Percentiles rank a stretch among this genome's conserved stretches.
These are phyloP conservation scores for Beauveria sp. DNA, from an alignment of 2,329 filamentous ascomycete species.

Conservation along the genomic window DNA sequence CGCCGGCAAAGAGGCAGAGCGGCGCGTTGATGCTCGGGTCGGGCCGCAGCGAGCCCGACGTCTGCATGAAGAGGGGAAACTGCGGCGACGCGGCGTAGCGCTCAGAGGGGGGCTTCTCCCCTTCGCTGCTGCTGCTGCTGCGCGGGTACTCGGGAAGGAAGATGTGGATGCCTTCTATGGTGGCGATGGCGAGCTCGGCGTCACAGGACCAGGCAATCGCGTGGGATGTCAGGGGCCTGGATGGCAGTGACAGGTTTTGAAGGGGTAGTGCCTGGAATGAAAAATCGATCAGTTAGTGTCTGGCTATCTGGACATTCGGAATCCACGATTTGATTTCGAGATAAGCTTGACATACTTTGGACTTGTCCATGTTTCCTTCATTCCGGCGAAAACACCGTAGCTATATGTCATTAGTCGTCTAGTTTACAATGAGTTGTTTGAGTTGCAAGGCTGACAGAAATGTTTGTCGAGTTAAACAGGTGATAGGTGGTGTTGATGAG, in stretches of 20 bases:
- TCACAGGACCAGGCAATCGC: conserved; percentile 20
- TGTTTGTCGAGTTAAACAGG: neutral
- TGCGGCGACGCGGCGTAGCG: neutral
- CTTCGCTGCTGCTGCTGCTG: neutral
- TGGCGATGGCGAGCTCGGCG: conserved; percentile 10
- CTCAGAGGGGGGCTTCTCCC: neutral
- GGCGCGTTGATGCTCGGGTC: conserved; percentile 9
- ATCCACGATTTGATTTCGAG: conserved; percentile 19
- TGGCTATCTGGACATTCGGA: neutral
- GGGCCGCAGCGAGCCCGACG: conserved; percentile 1
- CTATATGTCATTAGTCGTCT: neutral
- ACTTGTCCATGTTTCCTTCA: conserved; percentile 16
- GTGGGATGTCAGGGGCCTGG: conserved; percentile 36
- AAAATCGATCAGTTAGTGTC: neutral
- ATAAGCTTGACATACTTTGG: conserved; percentile 15
- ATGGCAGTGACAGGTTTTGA: conserved; percentile 35
- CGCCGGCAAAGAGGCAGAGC: conserved; percentile 4
- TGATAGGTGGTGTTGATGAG: neutral
- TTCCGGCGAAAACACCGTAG: neutral
- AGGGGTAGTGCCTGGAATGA: conserved; percentile 31
- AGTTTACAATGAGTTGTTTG: neutral
- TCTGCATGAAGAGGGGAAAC: conserved; percentile 11
- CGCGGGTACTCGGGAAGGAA: conserved; percentile 8
- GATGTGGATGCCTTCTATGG: conserved; percentile 5
- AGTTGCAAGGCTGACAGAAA: neutral